phyloP scores from a whole-genome alignment of 176 grass and related monocot species.

The Oryza officinalis region DNA sequence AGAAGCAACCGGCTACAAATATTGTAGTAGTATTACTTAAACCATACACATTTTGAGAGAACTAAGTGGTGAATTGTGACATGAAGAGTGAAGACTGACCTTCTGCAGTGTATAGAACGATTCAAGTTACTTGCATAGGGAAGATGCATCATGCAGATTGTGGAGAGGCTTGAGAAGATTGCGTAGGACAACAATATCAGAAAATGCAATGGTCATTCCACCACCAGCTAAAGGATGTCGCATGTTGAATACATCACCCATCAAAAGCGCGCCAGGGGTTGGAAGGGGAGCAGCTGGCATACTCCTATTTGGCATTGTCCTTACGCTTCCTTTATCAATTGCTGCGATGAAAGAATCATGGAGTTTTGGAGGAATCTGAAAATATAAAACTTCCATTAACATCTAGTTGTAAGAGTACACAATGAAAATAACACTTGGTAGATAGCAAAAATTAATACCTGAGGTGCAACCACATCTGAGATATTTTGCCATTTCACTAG shows the following conservation, averaged over 20 bases:
- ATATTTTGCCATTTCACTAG: slow-evolving; percentile 93
- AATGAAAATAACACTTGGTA: background rate
- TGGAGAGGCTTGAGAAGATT: slow-evolving; percentile 89
- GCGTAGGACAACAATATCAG: slow-evolving; percentile 82
- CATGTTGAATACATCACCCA: slow-evolving; percentile 99
- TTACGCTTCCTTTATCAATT: slow-evolving; percentile 90
- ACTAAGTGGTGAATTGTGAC: background rate
- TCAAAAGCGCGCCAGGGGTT: slow-evolving; percentile 88
- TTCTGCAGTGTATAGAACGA: slow-evolving; percentile 96
- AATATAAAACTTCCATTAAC: slow-evolving; percentile 9
- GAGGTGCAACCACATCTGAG: slow-evolving; percentile 89
- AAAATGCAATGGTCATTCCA: slow-evolving; percentile 96
- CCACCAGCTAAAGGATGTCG: slow-evolving; percentile 93
- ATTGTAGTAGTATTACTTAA: slow-evolving; percentile 9
- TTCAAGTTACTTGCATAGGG: slow-evolving; percentile 86
- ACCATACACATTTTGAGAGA: slow-evolving; percentile 1
- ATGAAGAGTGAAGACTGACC: slow-evolving; percentile 45
- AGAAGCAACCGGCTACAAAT: slow-evolving; percentile 86
- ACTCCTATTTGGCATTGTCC: slow-evolving; percentile 92
- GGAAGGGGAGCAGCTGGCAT: slow-evolving; percentile 92
- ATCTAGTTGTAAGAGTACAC: slow-evolving; percentile 2
- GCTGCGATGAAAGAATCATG: slow-evolving; percentile 74
- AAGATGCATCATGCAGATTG: slow-evolving; percentile 80
- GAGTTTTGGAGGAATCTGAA: slow-evolving; percentile 73
- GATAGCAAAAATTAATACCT: slow-evolving; percentile 52